A percentile compares a stretch with the other conserved stretches of the same genome.
Conservation (phyloP, 345 rosid species). For the Melaleuca quinquenervia region DNA sequence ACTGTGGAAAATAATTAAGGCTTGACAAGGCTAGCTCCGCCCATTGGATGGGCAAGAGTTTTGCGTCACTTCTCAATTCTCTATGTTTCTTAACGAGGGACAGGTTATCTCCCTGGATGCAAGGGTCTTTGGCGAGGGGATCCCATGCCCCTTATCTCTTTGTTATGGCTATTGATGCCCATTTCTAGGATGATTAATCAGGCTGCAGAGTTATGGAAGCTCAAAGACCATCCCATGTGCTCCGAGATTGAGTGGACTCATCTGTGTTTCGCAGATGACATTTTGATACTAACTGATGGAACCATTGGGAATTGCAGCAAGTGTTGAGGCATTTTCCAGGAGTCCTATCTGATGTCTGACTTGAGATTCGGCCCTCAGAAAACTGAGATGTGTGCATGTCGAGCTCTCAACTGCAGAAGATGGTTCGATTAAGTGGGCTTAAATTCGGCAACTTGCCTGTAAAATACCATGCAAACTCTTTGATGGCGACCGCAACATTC, state of each 20-base stretch:
- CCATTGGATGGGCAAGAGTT: neutral
- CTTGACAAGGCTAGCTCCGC: neutral
- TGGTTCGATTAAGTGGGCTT: neutral
- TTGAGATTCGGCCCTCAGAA: neutral
- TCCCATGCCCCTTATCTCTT: neutral
- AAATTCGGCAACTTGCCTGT: neutral
- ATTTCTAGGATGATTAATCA: neutral
- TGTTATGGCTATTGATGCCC: neutral
- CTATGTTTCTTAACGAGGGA: neutral
- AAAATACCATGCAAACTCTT: neutral
- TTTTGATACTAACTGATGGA: neutral
- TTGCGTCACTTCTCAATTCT: neutral
- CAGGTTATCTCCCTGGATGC: neutral
- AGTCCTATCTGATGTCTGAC: neutral
- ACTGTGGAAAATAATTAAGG: neutral
- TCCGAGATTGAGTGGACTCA: neutral
- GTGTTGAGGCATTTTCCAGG: neutral
- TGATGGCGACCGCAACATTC: no score
- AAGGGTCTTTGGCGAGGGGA: neutral
- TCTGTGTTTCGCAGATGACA: neutral
- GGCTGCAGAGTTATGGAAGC: neutral
- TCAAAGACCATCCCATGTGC: neutral
- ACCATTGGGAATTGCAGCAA: neutral
- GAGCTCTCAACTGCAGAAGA: neutral
- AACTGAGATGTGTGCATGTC: neutral